Base-by-base conservation (phyloP, 768 basidiomycete genomes). In the Rhodotorula sphaerocarpa region DNA sequence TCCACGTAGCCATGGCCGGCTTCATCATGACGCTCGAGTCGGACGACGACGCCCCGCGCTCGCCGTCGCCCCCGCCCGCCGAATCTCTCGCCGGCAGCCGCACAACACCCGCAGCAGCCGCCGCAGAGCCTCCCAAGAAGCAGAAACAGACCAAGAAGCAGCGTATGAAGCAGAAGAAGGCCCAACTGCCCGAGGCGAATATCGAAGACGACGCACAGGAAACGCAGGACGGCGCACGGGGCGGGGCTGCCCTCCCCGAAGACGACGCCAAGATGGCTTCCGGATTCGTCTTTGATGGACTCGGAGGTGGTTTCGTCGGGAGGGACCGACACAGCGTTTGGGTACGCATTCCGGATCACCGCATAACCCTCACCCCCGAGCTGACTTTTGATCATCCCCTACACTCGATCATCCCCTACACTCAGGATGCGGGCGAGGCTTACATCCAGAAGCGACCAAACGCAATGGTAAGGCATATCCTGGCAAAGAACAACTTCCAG, bases 1-100 rank as follows among this genome's bases (percentile, higher is more conserved):
- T n/a, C n/a, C n/a, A n/a, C n/a, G n/a, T n/a, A n/a, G n/a, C n/a
- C n/a, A 65, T 60, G 58, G 31, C 36, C 16, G 69, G 69, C 33
- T 67, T 73, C 52, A 66, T 71, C 45, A 59, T 70, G 61, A 73
- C 72, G 5, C 50, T 73, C 51, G 67, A 69, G 30, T 70, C 69
- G 25, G 72, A 71, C 63, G 70, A 69, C 55, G 72, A 73, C 27
- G 48, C 64, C 36, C 12, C 7, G 2, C 48, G 42, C 48, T 46
- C 50, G 11, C 51, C 56, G 9, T 31, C 56, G 14, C 28, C 55
- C 4, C 14, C n/a, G 12, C 52, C 30, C 20, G 51, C 39, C 3
- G 10, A 5, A 2, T 10, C 3, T 5, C 46, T 25, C 46, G n/a
- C 27, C 28, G 7, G 7, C 25, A 16, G 0, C 27, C 16, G 4